phyloP scores from a whole-genome alignment of 2,329 filamentous ascomycete genomes.

The Knoxdaviesia capensis region DNA sequence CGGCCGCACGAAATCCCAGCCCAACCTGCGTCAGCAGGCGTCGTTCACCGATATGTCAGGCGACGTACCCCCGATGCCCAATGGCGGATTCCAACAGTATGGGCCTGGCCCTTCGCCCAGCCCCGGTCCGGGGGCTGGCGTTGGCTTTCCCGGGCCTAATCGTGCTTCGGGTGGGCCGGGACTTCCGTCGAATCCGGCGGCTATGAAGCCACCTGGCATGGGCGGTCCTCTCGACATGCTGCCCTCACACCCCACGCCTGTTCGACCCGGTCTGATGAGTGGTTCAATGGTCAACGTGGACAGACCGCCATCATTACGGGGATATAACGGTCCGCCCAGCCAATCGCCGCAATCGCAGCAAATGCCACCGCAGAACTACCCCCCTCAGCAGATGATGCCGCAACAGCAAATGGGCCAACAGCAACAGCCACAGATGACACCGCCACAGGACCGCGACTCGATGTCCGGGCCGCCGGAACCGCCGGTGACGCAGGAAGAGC shows the following conservation, averaged over 20 bases:
- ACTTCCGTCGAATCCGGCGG: constrained; percentile 31
- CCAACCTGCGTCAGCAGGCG: constrained; percentile 42
- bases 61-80: constrained; percentile 33
- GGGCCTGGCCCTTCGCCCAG: not conserved
- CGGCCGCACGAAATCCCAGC: constrained; percentile 44
- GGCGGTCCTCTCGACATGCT: constrained; percentile 35
- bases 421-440: constrained; percentile 9
- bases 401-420: constrained; percentile 12
- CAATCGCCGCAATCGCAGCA: constrained; percentile 13
- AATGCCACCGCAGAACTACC: constrained; percentile 12
- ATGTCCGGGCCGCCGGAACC: constrained; percentile 11
- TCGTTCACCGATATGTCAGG: constrained; percentile 57
- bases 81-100: constrained; percentile 2
- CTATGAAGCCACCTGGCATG: constrained; percentile 42
- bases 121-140: not conserved
- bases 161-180: constrained; percentile 2
- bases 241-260: constrained; percentile 39
- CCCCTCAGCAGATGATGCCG: constrained; percentile 9
- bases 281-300: constrained; percentile 34
- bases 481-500: constrained; percentile 57
- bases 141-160: constrained; percentile 1
- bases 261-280: constrained; percentile 41
- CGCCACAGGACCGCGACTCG: constrained; percentile 2
- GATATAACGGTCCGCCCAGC: too few species aligned
- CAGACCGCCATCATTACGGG: constrained; percentile 22